Conservation (phyloP, 768 basidiomycete genomes). For the Leucocoprinus birnbaumii region DNA sequence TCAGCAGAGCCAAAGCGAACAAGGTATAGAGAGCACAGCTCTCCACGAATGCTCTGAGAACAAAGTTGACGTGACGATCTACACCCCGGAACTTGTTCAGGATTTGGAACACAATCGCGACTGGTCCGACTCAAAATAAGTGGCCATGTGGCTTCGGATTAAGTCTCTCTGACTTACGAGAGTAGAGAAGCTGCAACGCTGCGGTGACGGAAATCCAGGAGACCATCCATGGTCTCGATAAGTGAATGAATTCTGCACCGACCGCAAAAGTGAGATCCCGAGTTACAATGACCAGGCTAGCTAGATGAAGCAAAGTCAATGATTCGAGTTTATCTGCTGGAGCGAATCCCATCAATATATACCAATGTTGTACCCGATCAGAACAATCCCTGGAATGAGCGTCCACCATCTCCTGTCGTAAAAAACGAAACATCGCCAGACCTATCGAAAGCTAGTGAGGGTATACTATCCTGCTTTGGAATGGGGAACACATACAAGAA, state of each 20-base stretch:
- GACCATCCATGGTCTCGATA: slow-evolving; percentile 2
- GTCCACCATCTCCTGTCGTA: slow-evolving; percentile 10
- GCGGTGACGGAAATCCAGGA: background rate
- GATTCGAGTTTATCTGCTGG: too few relatives aligned
- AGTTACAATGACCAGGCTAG: background rate
- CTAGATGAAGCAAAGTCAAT: background rate
- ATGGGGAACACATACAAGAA: background rate
- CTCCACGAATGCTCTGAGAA: slow-evolving; percentile 2
- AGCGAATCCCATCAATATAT: too few relatives aligned
- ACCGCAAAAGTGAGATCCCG: background rate
- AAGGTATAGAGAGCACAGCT: slow-evolving; percentile 10
- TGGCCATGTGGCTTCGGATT: too few relatives aligned
- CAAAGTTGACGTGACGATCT: background rate
- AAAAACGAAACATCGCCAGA: slow-evolving; percentile 9
- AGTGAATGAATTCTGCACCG: slow-evolving; percentile 4
- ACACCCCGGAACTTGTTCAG: background rate
- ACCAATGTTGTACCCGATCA: slow-evolving; percentile 2
- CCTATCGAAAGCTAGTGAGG: background rate
- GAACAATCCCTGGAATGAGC: background rate
- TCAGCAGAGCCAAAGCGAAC: slow-evolving; percentile 3
- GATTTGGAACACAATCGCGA: background rate
- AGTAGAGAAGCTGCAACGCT: slow-evolving; percentile 2
- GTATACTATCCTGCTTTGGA: too few relatives aligned
- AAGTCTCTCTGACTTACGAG: background rate
- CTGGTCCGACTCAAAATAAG: too few relatives aligned